Percentiles rank a stretch among this genome's conserved stretches.
Evolutionary conservation across 768 basidiomycete genomes (phyloP).

Genomic region (Saitozyma sp.): DNA sequence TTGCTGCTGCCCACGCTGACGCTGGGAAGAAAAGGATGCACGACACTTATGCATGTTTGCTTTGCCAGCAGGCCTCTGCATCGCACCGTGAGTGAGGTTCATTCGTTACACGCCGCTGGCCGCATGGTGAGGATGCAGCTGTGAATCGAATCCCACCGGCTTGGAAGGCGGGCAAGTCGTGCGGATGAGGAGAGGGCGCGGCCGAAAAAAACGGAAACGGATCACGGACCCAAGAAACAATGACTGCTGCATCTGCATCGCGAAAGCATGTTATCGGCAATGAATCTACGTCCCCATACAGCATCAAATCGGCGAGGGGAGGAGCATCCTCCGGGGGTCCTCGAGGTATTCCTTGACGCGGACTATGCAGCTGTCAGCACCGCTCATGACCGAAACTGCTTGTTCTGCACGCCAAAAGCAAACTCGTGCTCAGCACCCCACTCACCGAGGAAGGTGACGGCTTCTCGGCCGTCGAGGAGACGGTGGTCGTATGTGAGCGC

Average conservation of each 20-base stretch:
- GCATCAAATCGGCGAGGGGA: slow-evolving; percentile 41
- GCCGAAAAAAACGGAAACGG: neutral
- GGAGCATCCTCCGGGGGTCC: slow-evolving; percentile 82
- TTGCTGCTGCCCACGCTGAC: too few relatives aligned
- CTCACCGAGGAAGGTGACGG: slow-evolving; percentile 94
- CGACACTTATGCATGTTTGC: too few relatives aligned
- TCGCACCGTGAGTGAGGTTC: too few relatives aligned
- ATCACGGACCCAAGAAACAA: too few relatives aligned
- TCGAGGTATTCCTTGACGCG: slow-evolving; percentile 91
- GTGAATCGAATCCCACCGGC: neutral
- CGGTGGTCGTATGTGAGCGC: slow-evolving; percentile 95
- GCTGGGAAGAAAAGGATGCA: too few relatives aligned
- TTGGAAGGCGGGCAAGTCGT: neutral
- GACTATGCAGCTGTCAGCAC: slow-evolving; percentile 57
- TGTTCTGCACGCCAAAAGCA: neutral
- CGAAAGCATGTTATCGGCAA: too few relatives aligned
- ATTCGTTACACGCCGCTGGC: too few relatives aligned
- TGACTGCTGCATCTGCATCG: too few relatives aligned
- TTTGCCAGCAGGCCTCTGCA: too few relatives aligned
- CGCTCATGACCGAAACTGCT: neutral
- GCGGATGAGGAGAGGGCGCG: neutral
- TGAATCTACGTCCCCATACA: slow-evolving; percentile 1
- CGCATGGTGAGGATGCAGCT: too few relatives aligned
- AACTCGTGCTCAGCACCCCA: slow-evolving; percentile 16
- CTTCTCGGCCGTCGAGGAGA: slow-evolving; percentile 91